Evolutionary conservation across 768 basidiomycete genomes (phyloP).

Genomic region (Termitomyces eurrhizus): DNA sequence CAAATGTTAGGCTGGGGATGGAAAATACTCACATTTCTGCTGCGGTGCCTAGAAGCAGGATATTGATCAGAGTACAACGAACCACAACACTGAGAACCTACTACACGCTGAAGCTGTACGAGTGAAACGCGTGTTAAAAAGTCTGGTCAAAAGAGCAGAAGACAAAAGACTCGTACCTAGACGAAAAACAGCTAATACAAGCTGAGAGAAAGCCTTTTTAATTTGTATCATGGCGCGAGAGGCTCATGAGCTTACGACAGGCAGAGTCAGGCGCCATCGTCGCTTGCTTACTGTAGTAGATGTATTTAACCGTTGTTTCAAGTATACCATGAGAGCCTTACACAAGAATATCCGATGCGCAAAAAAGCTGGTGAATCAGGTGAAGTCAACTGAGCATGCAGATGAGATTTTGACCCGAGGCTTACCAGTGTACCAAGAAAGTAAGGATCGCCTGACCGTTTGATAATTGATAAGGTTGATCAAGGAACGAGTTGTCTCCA

Average conservation of each 20-base stretch:
- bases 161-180: slow-evolving; percentile 13
- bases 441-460: slow-evolving; percentile 32
- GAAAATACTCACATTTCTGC: slow-evolving; percentile 19
- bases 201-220: slow-evolving; percentile 2
- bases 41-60: slow-evolving; percentile 19
- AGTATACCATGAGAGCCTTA: slow-evolving; percentile 1
- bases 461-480: neutral
- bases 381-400: neutral
- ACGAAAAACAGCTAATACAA: slow-evolving; percentile 18
- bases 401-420: neutral
- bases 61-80: neutral
- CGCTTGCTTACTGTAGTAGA: slow-evolving; percentile 17
- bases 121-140: neutral
- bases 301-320: neutral
- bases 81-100: slow-evolving; percentile 3
- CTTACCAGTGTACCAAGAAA: slow-evolving; percentile 39
- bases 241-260: slow-evolving; percentile 15
- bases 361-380: slow-evolving; percentile 25
- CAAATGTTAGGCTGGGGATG: neutral
- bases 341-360: slow-evolving; percentile 29
- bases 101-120: slow-evolving; percentile 17
- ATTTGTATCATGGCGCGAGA: neutral
- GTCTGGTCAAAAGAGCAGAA: too few relatives aligned
- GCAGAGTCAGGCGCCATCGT: slow-evolving; percentile 19
- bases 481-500: neutral